These are phyloP conservation scores for Pelargonium myrrhifolium DNA, from an alignment of 441 rosid genomes.

Conservation along the genomic window DNA sequence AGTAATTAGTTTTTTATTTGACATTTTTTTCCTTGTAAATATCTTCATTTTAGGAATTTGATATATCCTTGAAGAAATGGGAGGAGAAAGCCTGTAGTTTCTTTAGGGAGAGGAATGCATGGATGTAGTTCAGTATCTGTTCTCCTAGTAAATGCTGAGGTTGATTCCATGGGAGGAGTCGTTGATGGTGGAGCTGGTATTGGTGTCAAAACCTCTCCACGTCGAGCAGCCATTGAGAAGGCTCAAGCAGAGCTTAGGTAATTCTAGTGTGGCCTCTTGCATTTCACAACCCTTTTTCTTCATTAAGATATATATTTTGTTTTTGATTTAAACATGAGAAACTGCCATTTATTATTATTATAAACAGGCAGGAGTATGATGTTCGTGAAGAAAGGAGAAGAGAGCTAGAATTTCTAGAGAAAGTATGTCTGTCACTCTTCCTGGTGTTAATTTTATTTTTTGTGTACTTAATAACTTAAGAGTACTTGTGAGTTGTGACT, in stretches of 20 bases:
- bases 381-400: constrained; percentile 94
- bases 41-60: constrained; percentile 16
- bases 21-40: not conserved
- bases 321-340: constrained; percentile 13
- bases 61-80: constrained; percentile 36
- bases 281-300: not conserved
- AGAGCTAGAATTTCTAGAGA: constrained; percentile 94
- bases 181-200: constrained; percentile 86
- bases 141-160: constrained; percentile 90
- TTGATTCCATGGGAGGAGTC: constrained; percentile 99
- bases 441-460: constrained; percentile 18
- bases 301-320: constrained; percentile 5
- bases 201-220: constrained; percentile 88
- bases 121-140: constrained; percentile 58
- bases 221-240: constrained; percentile 82
- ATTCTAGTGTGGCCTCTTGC: constrained; percentile 13
- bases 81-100: constrained; percentile 28
- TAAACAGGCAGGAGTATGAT: constrained; percentile 91
- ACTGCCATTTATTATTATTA: constrained; percentile 17
- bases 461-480: not conserved
- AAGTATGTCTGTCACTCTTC: constrained; percentile 48
- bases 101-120: constrained; percentile 54
- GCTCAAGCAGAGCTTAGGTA: constrained; percentile 97
- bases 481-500: constrained; percentile 25
- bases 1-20: not conserved